Evolutionary conservation across 2,329 filamentous ascomycete species (phyloP).

Genomic region (Aspergillus awamori): DNA sequence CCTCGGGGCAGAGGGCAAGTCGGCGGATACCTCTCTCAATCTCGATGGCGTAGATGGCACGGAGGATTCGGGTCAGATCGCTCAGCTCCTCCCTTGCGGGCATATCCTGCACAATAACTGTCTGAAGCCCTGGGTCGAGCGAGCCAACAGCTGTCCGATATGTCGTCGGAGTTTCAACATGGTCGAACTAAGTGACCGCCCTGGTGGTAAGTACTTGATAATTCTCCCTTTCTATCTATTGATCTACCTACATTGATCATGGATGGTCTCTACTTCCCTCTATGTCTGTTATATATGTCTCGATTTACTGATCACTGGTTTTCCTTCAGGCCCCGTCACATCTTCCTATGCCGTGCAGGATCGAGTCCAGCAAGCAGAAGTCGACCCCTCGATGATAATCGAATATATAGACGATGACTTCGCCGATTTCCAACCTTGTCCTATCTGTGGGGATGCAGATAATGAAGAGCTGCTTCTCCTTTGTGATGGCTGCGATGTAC

Average conservation of each 20-base stretch:
- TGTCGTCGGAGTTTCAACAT: constrained; percentile 89
- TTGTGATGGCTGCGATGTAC: constrained; percentile 86
- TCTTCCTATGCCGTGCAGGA: constrained; percentile 61
- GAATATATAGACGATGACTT: constrained; percentile 70
- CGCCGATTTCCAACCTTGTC: constrained; percentile 70
- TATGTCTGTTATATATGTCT: background rate
- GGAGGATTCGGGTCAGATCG: constrained; percentile 57
- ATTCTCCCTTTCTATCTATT: constrained; percentile 6
- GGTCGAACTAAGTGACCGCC: constrained; percentile 77
- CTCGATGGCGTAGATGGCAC: constrained; percentile 29
- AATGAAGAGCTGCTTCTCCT: constrained; percentile 83
- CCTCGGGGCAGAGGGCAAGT: constrained; percentile 34
- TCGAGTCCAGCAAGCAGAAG: constrained; percentile 75
- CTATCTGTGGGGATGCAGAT: constrained; percentile 78
- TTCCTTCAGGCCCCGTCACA: constrained; percentile 53
- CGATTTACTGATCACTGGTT: constrained; percentile 1
- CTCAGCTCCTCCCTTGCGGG: constrained; percentile 73
- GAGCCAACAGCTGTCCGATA: constrained; percentile 97
- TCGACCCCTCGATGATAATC: constrained; percentile 70
- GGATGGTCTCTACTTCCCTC: constrained; percentile 11
- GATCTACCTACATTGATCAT: constrained; percentile 2
- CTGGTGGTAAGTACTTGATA: constrained; percentile 68
- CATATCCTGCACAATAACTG: constrained; percentile 93
- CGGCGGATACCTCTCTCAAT: constrained; percentile 31
- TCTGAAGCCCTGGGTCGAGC: constrained; percentile 90